Conservation (phyloP, 2,329 filamentous ascomycete species). For the Penicillium palitans region DNA sequence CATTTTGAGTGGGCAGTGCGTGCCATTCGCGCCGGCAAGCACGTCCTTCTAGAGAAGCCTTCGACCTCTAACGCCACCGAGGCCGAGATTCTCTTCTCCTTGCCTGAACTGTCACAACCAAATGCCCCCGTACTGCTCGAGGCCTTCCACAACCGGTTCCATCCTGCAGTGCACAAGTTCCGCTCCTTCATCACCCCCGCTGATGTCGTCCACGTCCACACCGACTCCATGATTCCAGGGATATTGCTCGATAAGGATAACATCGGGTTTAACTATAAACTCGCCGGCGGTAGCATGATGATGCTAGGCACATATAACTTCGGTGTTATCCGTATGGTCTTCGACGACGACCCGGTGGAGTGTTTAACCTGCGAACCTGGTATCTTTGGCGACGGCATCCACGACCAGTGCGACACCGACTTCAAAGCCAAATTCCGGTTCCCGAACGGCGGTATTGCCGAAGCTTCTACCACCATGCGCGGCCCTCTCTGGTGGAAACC, state of each 20-base stretch:
- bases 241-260: background rate
- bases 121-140: background rate
- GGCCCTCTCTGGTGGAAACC: background rate
- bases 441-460: background rate
- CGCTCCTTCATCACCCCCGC: background rate
- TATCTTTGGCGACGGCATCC: background rate
- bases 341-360: background rate
- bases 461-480: background rate
- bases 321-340: background rate
- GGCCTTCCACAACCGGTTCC: background rate
- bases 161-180: background rate
- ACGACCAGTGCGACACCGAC: background rate
- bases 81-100: background rate
- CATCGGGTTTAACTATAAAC: background rate
- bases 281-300: background rate
- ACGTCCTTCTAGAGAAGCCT: background rate
- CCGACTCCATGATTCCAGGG: background rate
- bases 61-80: background rate
- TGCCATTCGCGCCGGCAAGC: background rate
- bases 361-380: background rate
- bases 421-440: background rate
- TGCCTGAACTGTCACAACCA: background rate
- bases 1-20: background rate
- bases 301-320: background rate
- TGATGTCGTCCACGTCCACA: background rate